Base-by-base conservation (phyloP, 495 filamentous ascomycete genomes). In the Staphylotrichum tortipilum region DNA sequence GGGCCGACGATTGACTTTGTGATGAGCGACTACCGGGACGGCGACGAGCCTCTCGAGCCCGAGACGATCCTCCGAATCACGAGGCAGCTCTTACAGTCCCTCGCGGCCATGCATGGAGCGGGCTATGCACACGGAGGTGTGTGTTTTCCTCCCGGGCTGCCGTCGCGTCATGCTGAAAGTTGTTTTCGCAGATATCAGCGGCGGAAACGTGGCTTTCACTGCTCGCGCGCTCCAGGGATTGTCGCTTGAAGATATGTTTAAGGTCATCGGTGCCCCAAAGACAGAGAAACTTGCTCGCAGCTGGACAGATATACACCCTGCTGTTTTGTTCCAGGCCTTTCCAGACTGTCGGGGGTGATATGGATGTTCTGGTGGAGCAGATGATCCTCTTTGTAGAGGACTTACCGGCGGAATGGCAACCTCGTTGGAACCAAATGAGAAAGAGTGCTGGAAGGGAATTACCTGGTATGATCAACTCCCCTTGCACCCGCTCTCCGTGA, bases 261-360 rank as follows among this genome's bases (percentile, higher is more conserved):
- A 69, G 48, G 55, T 67, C 29, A 36, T 71, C 50, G 67, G 67
- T 35, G 51, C 56, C 17, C 71, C 73, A 41, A 61, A 73, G 49
- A 55, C 54, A 29, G 66, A 65, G 11, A 42, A 50, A 34, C 45
- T 73, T 24, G 54, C 47, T 26, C 68, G 64, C 28, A 31, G 19
- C 21, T n/a, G n/a, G n/a, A n/a, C 24, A 49, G 47, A 40, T 49
- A 41, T 41, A 41, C 21, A 34, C 18, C 18, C 10, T 49, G 28
- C 14, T 41, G 12, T 17, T 39, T 1, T 36, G 26, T 7, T 2
- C 3, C 10, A 22, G 11, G 7, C 47, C 37, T 0, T 49, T 40
- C 17, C 11, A 21, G 12, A 37, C 7, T 7, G 36, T 47, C 4
- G n/a, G 15, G 8, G n/a, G n/a, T n/a, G 26, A 41, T 26, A 22